These are phyloP conservation scores for Onygenales sp. DNA, from an alignment of 2,329 filamentous ascomycete genomes.

Conservation along the genomic window DNA sequence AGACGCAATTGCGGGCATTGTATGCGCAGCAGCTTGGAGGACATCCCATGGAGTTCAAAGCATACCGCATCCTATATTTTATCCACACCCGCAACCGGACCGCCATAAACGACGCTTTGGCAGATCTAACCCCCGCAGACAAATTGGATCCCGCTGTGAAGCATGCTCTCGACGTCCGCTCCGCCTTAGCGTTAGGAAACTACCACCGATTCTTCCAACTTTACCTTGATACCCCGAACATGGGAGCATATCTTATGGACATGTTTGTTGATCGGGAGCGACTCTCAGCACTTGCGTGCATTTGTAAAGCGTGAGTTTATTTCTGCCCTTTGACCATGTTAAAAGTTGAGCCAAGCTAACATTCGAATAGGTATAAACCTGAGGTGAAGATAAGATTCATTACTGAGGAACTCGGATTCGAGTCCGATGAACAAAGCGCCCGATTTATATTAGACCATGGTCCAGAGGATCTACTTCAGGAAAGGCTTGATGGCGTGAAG, in stretches of 20 bases:
- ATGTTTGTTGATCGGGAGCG: slow-evolving; percentile 96
- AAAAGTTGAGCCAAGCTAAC: slow-evolving; percentile 36
- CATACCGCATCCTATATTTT: slow-evolving; percentile 98
- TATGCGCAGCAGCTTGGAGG: slow-evolving; percentile 82
- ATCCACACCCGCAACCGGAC: slow-evolving; percentile 98
- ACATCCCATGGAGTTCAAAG: slow-evolving; percentile 91
- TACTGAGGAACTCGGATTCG: slow-evolving; percentile 91
- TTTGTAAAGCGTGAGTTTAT: slow-evolving; percentile 83
- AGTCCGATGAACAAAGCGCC: slow-evolving; percentile 80
- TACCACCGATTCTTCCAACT: slow-evolving; percentile 98
- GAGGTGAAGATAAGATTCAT: slow-evolving; percentile 83
- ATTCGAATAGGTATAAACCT: slow-evolving; percentile 67
- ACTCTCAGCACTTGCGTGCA: slow-evolving; percentile 77
- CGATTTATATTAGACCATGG: slow-evolving; percentile 81
- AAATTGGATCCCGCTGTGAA: slow-evolving; percentile 76
- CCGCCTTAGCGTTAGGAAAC: slow-evolving; percentile 84
- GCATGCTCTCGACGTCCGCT: slow-evolving; percentile 85
- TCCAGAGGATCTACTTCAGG: slow-evolving; percentile 66
- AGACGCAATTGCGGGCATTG: slow-evolving; percentile 89
- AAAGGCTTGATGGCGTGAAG: slow-evolving; percentile 62
- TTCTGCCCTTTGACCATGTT: background rate
- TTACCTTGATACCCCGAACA: slow-evolving; percentile 87
- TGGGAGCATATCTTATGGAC: slow-evolving; percentile 98
- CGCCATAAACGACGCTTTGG: slow-evolving; percentile 94
- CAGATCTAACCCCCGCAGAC: slow-evolving; percentile 97